Conservation (phyloP, 768 basidiomycete species). For the Psilocybe cyanescens region DNA sequence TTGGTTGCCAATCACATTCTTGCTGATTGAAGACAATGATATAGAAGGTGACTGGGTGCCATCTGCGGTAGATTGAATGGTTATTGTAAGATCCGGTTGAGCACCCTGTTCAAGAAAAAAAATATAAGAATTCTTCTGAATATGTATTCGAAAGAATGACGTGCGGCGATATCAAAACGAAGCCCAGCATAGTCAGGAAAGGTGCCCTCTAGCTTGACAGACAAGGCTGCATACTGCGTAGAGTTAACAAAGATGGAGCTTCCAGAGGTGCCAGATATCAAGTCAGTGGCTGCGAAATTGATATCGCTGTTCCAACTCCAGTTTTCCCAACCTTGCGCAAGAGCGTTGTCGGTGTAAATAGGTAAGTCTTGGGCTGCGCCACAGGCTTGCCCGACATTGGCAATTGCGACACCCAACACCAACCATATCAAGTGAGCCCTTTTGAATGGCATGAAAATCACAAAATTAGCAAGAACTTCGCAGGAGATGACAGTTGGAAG, state of each 20-base stretch:
- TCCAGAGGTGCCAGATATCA: conserved; percentile 42
- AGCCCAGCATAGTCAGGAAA: conserved; percentile 51
- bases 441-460: neutral
- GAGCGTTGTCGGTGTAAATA: conserved; percentile 44
- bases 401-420: conserved; percentile 23
- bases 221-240: conserved; percentile 45
- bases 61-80: conserved; percentile 42
- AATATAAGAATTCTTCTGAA: neutral
- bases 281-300: conserved; percentile 47
- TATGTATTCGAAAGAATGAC: conserved; percentile 16
- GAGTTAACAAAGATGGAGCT: conserved; percentile 50
- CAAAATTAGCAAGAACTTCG: neutral
- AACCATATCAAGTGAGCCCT: conserved; percentile 18
- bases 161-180: conserved; percentile 52
- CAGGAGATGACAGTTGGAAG: neutral
- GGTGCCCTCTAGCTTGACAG: conserved; percentile 44
- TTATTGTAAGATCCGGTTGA: conserved; percentile 48
- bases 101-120: conserved; percentile 33
- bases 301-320: conserved; percentile 54
- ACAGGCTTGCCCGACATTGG: conserved; percentile 20
- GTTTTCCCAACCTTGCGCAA: conserved; percentile 51
- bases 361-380: conserved; percentile 35
- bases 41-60: conserved; percentile 40
- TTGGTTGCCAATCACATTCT: conserved; percentile 33
- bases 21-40: conserved; percentile 45